phyloP scores from a whole-genome alignment of 2,329 filamentous ascomycete species.

The Claviceps arundinis region DNA sequence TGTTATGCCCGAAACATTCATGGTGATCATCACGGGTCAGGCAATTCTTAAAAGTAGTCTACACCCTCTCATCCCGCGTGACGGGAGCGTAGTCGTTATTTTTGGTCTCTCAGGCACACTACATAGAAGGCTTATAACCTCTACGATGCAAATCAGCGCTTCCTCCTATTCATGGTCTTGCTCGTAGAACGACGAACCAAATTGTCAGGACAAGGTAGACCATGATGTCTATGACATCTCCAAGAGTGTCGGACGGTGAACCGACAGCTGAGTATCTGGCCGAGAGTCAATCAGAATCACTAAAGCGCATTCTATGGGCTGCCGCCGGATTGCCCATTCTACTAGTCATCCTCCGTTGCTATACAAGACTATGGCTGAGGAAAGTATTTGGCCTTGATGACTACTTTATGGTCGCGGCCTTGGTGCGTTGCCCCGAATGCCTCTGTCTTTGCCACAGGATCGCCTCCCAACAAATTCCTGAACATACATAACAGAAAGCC shows the following conservation, averaged over 20 bases:
- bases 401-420: conserved; percentile 5
- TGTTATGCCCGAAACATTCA: too few species aligned
- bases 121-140: not conserved
- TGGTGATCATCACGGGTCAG: not conserved
- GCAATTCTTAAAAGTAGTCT: not conserved
- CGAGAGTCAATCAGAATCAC: conserved; percentile 1
- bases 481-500: not conserved
- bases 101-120: not conserved
- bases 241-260: not conserved
- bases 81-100: not conserved
- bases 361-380: conserved; percentile 5
- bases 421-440: conserved; percentile 1
- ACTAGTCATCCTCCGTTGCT: conserved; percentile 3
- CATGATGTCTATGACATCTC: too few species aligned
- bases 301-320: conserved; percentile 3
- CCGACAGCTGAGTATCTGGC: not conserved
- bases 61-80: not conserved
- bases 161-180: not conserved
- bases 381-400: conserved; percentile 5
- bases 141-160: not conserved
- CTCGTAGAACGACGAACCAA: not conserved
- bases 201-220: not conserved
- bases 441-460: not conserved
- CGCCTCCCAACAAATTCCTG: too few species aligned
- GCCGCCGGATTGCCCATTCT: not conserved